Evolutionary conservation across 169 alveolate species (phyloP).

Genomic region (Plasmodium fragile): DNA sequence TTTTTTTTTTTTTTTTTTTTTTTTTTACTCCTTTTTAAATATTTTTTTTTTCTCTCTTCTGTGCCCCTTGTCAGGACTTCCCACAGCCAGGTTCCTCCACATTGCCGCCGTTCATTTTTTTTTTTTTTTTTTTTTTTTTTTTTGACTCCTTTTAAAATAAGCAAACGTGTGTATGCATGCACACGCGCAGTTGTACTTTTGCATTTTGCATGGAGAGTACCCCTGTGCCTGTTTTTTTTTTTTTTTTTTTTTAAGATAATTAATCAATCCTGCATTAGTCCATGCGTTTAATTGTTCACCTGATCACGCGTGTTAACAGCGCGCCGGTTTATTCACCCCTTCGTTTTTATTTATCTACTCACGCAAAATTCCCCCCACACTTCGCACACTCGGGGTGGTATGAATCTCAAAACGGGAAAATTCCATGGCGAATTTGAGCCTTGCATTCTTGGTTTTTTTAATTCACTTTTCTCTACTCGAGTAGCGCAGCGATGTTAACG

Average conservation of each 20-base stretch:
- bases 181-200: background rate
- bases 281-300: background rate
- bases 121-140: background rate
- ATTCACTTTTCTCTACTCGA: background rate
- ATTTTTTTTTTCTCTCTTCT: conserved; percentile 1
- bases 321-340: background rate
- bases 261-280: background rate
- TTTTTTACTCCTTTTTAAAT: conserved; percentile 3
- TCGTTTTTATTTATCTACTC: background rate
- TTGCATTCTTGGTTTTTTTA: background rate
- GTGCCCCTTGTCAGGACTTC: too few species aligned
- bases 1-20: background rate
- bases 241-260: background rate
- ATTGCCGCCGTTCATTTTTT: too few species aligned
- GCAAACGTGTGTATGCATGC: background rate
- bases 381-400: background rate
- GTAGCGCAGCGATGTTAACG: background rate
- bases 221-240: background rate
- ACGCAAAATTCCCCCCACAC: background rate
- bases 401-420: background rate
- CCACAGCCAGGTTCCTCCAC: too few species aligned
- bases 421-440: conserved; percentile 3
- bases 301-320: background rate
- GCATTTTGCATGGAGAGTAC: background rate
- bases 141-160: background rate